Evolutionary conservation across 148 eudicot species (phyloP).

Genomic region (Suaeda aralocaspica): DNA sequence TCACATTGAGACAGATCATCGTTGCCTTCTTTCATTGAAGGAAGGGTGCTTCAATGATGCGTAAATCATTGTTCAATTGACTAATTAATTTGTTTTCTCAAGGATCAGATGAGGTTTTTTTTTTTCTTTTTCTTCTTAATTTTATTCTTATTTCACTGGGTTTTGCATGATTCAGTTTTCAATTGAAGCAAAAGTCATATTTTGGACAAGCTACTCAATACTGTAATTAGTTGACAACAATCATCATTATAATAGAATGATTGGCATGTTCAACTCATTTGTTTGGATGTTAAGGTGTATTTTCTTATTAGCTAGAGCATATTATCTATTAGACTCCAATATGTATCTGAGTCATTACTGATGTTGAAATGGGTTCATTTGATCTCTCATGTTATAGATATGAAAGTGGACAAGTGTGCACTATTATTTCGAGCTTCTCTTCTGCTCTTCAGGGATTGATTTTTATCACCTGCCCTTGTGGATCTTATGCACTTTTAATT

Average conservation of each 20-base stretch:
- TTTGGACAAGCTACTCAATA: background rate
- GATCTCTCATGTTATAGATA: no score
- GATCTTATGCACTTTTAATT: no score
- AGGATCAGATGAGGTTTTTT: background rate
- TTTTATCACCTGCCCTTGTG: no score
- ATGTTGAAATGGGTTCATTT: no score
- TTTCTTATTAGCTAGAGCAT: no score
- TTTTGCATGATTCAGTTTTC: background rate
- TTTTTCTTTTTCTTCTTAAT: background rate
- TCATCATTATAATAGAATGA: no score
- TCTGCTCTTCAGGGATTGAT: no score
- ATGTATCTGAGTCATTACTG: no score
- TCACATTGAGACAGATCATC: slow-evolving; percentile 28
- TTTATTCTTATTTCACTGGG: background rate
- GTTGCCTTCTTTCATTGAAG: slow-evolving; percentile 25
- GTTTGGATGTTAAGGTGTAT: background rate
- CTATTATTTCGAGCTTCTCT: no score
- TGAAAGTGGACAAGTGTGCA: no score
- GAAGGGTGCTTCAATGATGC: slow-evolving; percentile 23
- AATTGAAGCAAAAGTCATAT: no score
- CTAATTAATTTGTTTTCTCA: slow-evolving; percentile 12
- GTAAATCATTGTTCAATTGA: slow-evolving; percentile 13
- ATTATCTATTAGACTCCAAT: no score
- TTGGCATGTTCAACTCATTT: background rate
- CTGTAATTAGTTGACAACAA: background rate